A percentile compares a stretch with the other conserved stretches of the same genome.
phyloP scores from a whole-genome alignment of 257 asterid genomes.

The Solanum bulbocastanum region DNA sequence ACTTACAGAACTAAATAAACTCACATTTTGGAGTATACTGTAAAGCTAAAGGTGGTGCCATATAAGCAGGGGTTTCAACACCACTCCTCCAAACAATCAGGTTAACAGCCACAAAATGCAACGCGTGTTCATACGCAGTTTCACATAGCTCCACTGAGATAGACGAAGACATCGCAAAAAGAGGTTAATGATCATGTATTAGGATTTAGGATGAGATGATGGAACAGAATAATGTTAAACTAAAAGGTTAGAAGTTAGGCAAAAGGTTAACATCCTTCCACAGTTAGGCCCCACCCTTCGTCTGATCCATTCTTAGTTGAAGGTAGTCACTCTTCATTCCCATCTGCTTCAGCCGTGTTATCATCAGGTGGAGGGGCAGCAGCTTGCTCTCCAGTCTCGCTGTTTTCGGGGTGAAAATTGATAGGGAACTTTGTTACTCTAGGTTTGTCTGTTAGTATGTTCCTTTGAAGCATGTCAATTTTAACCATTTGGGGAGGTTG shows the following conservation, averaged over 20 bases:
- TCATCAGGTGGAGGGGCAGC: conserved; percentile 34
- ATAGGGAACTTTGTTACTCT: conserved; percentile 92
- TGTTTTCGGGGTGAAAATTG: conserved; percentile 61
- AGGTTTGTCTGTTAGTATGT: conserved; percentile 77
- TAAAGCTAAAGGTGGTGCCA: background rate
- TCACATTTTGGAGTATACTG: background rate
- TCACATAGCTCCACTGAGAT: background rate
- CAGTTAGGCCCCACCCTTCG: background rate
- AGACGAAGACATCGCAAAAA: background rate
- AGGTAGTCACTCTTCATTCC: conserved; percentile 26
- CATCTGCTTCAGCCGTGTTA: conserved; percentile 37
- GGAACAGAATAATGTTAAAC: background rate
- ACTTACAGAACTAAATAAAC: background rate
- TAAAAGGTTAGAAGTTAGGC: background rate
- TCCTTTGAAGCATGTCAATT: conserved; percentile 76
- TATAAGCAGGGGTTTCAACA: background rate
- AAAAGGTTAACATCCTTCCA: background rate
- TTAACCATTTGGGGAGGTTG: conserved; percentile 79
- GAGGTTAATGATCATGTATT: background rate
- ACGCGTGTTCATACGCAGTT: background rate
- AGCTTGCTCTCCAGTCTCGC: conserved; percentile 52
- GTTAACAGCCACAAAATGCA: background rate
- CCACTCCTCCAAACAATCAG: background rate
- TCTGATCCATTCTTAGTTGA: background rate
- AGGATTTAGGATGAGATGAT: background rate